Conservation (phyloP, 257 asterid species). For the Lycium barbarum region DNA sequence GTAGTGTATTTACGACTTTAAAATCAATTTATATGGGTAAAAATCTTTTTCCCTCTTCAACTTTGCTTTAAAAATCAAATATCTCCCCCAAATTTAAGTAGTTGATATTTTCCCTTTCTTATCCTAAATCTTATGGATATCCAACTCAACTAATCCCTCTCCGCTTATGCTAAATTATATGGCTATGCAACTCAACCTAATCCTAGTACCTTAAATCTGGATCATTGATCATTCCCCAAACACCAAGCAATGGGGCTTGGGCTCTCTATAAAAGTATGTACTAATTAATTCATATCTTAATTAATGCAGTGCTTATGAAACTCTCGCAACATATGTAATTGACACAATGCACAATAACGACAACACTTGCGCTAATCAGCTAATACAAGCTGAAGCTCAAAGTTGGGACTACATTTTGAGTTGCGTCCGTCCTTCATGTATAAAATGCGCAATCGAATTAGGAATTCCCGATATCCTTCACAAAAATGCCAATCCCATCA, state of each 20-base stretch:
- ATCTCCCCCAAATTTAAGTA: too few species aligned
- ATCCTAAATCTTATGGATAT: too few species aligned
- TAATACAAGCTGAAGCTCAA: constrained; percentile 18
- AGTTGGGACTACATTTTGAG: not conserved
- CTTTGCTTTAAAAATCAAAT: too few species aligned
- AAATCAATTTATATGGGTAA: too few species aligned
- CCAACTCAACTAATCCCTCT: too few species aligned
- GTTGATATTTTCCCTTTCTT: too few species aligned
- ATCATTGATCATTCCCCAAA: not conserved
- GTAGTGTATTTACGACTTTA: too few species aligned
- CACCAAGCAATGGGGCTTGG: not conserved
- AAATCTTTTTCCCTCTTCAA: too few species aligned
- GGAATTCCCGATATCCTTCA: not conserved
- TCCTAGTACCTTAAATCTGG: not conserved
- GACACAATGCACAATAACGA: not conserved
- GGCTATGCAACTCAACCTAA: not conserved
- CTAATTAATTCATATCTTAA: not conserved
- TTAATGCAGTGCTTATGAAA: not conserved
- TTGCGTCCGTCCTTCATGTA: not conserved
- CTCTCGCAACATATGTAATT: not conserved
- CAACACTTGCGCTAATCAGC: not conserved
- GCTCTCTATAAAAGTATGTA: not conserved
- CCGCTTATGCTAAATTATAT: too few species aligned
- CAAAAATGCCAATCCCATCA: not conserved
- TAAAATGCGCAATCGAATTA: not conserved